These are phyloP conservation scores for Penicillium expansum DNA, from an alignment of 2,329 filamentous ascomycete species.

Conservation along the genomic window DNA sequence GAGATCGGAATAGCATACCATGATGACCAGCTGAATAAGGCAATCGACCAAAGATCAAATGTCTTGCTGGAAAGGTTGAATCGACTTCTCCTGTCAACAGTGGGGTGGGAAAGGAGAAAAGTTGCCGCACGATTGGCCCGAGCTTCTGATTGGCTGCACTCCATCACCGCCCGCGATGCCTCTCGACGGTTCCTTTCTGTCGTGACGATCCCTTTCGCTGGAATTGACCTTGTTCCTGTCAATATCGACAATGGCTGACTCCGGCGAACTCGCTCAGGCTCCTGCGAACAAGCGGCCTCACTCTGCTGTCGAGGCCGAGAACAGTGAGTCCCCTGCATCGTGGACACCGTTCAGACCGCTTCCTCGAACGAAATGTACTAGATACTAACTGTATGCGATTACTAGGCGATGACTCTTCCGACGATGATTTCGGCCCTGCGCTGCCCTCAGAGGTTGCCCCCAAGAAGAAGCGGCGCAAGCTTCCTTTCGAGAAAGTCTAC, in stretches of 20 bases:
- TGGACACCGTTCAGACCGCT: constrained; percentile 13
- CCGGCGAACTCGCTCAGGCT: constrained; percentile 22
- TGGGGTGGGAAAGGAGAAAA: constrained; percentile 30
- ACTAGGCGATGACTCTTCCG: constrained; percentile 52
- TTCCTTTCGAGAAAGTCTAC: constrained; percentile 94
- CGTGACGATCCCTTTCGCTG: constrained; percentile 6
- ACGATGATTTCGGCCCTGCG: constrained; percentile 91
- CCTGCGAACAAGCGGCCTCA: constrained; percentile 56
- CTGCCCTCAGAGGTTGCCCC: constrained; percentile 74
- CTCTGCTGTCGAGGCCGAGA: constrained; percentile 53
- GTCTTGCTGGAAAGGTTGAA: constrained; percentile 19
- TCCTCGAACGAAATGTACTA: not conserved
- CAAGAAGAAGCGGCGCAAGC: constrained; percentile 86
- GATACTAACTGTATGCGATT: constrained; percentile 14
- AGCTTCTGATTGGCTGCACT: constrained; percentile 21
- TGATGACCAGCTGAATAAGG: constrained; percentile 26
- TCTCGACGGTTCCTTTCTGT: constrained; percentile 13
- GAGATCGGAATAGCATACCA: constrained; percentile 24
- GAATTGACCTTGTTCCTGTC: not conserved
- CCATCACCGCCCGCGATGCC: constrained; percentile 23
- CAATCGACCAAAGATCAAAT: constrained; percentile 23
- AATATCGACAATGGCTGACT: constrained; percentile 29
- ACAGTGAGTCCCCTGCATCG: constrained; percentile 26
- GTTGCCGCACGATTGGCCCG: constrained; percentile 23
- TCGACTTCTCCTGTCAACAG: constrained; percentile 26